Conservation (phyloP, 192 early-diverging fungal genomes). For the Rhizoclosmatium sp. region DNA sequence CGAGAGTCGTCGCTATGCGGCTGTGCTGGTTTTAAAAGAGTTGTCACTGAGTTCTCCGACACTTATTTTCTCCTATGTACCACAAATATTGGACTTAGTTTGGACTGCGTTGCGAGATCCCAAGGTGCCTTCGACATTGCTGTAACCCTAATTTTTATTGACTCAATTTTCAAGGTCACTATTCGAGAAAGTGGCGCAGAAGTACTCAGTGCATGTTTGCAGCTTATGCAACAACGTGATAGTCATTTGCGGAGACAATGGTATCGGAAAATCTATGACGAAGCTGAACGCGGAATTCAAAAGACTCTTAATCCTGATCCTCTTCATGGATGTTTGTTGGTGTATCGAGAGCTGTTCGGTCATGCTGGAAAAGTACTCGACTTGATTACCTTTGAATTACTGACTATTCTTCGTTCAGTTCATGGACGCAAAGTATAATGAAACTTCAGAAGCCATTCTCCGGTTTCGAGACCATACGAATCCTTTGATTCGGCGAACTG, state of each 20-base stretch:
- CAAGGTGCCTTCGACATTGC: slow-evolving; percentile 48
- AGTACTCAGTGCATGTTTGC: slow-evolving; percentile 77
- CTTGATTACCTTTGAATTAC: background rate
- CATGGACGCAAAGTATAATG: slow-evolving; percentile 81
- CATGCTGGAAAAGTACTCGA: slow-evolving; percentile 77
- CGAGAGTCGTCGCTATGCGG: slow-evolving; percentile 79
- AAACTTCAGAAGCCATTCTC: slow-evolving; percentile 79
- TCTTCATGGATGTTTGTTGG: slow-evolving; percentile 87
- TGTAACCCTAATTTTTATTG: background rate
- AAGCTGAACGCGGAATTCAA: slow-evolving; percentile 74
- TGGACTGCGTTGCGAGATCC: slow-evolving; percentile 86
- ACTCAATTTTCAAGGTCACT: slow-evolving; percentile 51
- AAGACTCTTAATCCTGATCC: slow-evolving; percentile 74
- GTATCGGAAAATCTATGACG: slow-evolving; percentile 85
- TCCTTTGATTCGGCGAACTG: slow-evolving; percentile 78
- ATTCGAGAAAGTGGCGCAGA: slow-evolving; percentile 86
- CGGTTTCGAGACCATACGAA: slow-evolving; percentile 81
- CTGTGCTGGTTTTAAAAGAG: slow-evolving; percentile 79
- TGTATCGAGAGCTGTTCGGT: slow-evolving; percentile 78
- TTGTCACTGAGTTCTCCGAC: slow-evolving; percentile 80
- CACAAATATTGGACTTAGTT: slow-evolving; percentile 82
- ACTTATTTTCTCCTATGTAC: slow-evolving; percentile 81
- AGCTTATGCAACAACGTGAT: slow-evolving; percentile 82
- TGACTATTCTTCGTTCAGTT: slow-evolving; percentile 59
- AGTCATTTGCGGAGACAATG: slow-evolving; percentile 64